These are phyloP conservation scores for Pythium folliculosum DNA, from an alignment of 352 stramenopile species.

Conservation along the genomic window DNA sequence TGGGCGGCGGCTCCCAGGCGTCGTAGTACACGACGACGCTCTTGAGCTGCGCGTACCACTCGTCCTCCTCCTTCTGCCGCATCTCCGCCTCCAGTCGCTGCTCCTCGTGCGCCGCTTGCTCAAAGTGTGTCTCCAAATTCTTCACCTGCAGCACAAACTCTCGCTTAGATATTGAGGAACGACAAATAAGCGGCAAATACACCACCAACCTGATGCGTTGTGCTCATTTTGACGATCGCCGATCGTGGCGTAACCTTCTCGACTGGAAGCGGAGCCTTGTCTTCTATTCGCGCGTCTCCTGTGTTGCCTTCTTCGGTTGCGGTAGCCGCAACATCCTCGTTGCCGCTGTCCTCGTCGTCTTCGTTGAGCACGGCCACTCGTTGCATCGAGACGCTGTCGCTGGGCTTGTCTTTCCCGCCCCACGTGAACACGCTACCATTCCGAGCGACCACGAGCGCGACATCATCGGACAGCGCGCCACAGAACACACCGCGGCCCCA, in stretches of 20 bases:
- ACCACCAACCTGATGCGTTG: constrained; percentile 20
- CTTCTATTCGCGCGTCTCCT: background rate
- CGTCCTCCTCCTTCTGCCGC: constrained; percentile 49
- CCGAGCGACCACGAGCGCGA: constrained; percentile 87
- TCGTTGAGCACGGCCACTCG: constrained; percentile 36
- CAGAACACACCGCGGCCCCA: constrained; percentile 89
- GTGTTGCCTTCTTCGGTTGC: constrained; percentile 13
- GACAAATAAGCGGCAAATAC: background rate
- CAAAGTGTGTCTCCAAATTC: constrained; percentile 37
- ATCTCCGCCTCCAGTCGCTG: constrained; percentile 48
- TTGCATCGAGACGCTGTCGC: constrained; percentile 26
- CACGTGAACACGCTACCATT: constrained; percentile 87
- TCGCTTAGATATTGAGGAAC: background rate
- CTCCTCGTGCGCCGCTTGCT: constrained; percentile 50
- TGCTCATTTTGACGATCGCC: constrained; percentile 31
- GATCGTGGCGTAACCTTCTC: constrained; percentile 30
- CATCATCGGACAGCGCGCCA: constrained; percentile 78
- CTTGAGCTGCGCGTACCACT: constrained; percentile 67
- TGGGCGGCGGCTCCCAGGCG: constrained; percentile 86
- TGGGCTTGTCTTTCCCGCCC: constrained; percentile 70
- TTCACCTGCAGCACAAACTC: constrained; percentile 33
- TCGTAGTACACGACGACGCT: constrained; percentile 83
- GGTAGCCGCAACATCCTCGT: background rate
- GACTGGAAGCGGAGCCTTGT: background rate
- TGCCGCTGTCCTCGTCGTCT: constrained; percentile 23